These are phyloP conservation scores for Acanthamoeba castellanii DNA, from an alignment of 208 protist species.

Conservation along the genomic window DNA sequence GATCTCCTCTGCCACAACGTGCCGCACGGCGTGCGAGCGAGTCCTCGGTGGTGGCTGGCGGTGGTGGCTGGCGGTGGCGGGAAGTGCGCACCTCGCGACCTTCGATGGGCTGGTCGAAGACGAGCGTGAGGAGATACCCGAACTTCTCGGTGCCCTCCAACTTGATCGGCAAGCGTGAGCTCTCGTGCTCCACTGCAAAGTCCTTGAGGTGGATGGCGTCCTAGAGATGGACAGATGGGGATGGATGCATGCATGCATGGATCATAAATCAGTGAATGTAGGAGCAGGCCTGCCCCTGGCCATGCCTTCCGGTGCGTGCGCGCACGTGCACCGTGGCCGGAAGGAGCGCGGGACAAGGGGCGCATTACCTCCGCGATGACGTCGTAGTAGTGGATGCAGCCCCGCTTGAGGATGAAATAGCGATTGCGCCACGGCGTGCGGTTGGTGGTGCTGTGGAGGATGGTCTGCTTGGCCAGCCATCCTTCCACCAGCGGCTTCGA, in stretches of 20 bases:
- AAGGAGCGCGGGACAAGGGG: neutral
- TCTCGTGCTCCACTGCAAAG: conserved; percentile 20
- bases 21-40: too few relatives aligned
- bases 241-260: too few relatives aligned
- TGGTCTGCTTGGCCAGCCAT: conserved; percentile 70
- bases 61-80: too few relatives aligned
- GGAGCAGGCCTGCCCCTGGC: too few relatives aligned
- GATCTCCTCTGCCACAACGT: too few relatives aligned
- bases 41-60: too few relatives aligned
- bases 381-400: conserved; percentile 66
- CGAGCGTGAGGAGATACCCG: conserved; percentile 57
- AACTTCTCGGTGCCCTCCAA: conserved; percentile 4
- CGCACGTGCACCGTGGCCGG: neutral
- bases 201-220: conserved; percentile 24
- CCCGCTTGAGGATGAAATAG: conserved; percentile 69
- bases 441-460: conserved; percentile 41
- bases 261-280: too few relatives aligned
- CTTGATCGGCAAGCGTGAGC: conserved; percentile 18
- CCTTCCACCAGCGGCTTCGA: conserved; percentile 46
- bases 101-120: conserved; percentile 46
- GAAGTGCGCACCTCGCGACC: neutral
- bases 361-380: conserved; percentile 48
- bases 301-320: too few relatives aligned
- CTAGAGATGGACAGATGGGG: too few relatives aligned
- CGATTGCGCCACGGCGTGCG: conserved; percentile 56